phyloP scores from a whole-genome alignment of 257 asterid species.

The Ehretia macrophylla region DNA sequence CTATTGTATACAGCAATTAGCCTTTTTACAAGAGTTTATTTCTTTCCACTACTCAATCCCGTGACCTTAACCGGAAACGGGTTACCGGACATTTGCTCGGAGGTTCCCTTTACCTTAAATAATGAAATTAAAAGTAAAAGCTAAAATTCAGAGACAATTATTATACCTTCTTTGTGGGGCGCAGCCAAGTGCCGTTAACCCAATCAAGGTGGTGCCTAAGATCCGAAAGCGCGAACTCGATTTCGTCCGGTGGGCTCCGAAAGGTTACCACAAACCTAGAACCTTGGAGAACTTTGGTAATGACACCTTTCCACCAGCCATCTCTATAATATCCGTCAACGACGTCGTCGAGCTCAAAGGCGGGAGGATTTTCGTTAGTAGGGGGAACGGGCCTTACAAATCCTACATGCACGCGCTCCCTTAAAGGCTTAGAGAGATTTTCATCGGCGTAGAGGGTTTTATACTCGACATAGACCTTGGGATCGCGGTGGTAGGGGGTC shows the following conservation, averaged over 20 bases:
- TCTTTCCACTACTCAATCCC: no score
- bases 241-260: conserved; percentile 49
- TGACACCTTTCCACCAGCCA: conserved; percentile 71
- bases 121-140: not conserved
- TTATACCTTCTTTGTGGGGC: conserved; percentile 51
- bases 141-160: no score
- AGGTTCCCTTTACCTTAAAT: no score
- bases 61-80: no score
- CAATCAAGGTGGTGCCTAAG: conserved; percentile 66
- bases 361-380: not conserved
- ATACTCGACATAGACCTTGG: conserved; percentile 42
- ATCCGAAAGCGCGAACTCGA: conserved; percentile 39
- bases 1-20: no score
- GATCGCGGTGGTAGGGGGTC: not conserved
- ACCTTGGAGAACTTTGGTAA: conserved; percentile 22
- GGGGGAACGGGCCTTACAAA: conserved; percentile 55
- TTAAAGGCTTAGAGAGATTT: conserved; percentile 26
- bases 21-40: not conserved
- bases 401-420: conserved; percentile 30
- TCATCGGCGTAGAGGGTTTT: conserved; percentile 34
- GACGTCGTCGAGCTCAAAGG: conserved; percentile 36
- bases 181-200: conserved; percentile 56
- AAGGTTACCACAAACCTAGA: conserved; percentile 38
- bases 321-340: conserved; percentile 61
- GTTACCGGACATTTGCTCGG: no score